Percentiles rank a stretch among this genome's conserved stretches.
These are phyloP conservation scores for Trichoderma pleuroti DNA, from an alignment of 2,329 filamentous ascomycete species.

Conservation along the genomic window DNA sequence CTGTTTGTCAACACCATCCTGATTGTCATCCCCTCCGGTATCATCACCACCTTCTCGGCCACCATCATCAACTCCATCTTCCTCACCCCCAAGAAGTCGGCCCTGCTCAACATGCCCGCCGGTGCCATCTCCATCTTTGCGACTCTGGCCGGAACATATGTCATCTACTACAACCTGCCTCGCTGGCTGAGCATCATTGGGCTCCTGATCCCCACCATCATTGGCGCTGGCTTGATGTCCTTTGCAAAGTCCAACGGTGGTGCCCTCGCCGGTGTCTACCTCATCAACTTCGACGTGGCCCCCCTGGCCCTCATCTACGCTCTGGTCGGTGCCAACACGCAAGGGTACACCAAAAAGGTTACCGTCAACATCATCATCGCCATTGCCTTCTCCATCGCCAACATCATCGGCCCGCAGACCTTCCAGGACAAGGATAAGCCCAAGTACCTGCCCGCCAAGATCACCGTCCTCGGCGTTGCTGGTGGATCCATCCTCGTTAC, in stretches of 20 bases:
- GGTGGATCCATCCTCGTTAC: constrained; percentile 33
- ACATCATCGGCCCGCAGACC: constrained; percentile 34
- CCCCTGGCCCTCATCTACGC: constrained; percentile 52
- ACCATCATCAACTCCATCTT: constrained; percentile 37
- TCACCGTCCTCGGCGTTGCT: constrained; percentile 46
- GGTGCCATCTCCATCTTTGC: constrained; percentile 28
- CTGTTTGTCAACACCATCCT: constrained; percentile 29
- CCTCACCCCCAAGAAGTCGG: constrained; percentile 35
- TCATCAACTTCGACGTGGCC: constrained; percentile 45
- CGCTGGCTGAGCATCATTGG: constrained; percentile 28
- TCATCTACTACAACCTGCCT: constrained; percentile 29
- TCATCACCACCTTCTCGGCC: constrained; percentile 35
- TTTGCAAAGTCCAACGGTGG: constrained; percentile 32
- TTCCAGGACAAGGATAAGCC: constrained; percentile 42
- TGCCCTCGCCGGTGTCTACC: constrained; percentile 28
- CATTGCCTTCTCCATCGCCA: constrained; percentile 43
- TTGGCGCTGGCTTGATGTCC: constrained; percentile 29
- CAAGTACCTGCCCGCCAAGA: constrained; percentile 48
- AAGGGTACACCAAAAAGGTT: constrained; percentile 45
- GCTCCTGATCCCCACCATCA: constrained; percentile 26
- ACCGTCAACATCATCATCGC: constrained; percentile 44
- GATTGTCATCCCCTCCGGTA: constrained; percentile 29
- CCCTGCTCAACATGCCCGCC: constrained; percentile 43
- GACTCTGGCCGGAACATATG: constrained; percentile 25
- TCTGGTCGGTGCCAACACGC: constrained; percentile 46